Conservation (phyloP, 805 yeast genomes). For the Myxozyma geophila region DNA sequence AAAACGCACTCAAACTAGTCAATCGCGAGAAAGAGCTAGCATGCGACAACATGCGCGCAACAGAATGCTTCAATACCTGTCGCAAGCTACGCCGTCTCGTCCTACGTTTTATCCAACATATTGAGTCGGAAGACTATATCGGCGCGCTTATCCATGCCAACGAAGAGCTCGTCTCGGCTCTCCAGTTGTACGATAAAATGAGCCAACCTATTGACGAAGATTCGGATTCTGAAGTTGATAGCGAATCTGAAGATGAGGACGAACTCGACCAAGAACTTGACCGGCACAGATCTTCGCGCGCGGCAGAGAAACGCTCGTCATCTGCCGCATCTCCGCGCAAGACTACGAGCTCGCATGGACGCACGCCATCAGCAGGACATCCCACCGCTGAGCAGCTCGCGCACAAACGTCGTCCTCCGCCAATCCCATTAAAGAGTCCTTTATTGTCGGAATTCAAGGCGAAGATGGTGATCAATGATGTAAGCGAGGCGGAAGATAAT, state of each 20-base stretch:
- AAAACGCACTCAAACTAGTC: slow-evolving; percentile 57
- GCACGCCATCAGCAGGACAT: slow-evolving; percentile 19
- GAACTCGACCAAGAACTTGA: slow-evolving; percentile 15
- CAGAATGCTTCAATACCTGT: slow-evolving; percentile 73
- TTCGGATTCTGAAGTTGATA: slow-evolving; percentile 50
- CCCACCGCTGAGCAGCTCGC: slow-evolving; percentile 35
- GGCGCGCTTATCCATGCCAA: slow-evolving; percentile 90
- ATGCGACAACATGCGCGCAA: slow-evolving; percentile 63
- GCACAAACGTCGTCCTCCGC: slow-evolving; percentile 38
- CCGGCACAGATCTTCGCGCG: slow-evolving; percentile 1
- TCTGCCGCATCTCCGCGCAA: slow-evolving; percentile 3
- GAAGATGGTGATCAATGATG: slow-evolving; percentile 27
- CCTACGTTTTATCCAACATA: slow-evolving; percentile 78
- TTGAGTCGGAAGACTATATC: slow-evolving; percentile 80
- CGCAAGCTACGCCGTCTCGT: slow-evolving; percentile 76
- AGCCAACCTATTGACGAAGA: slow-evolving; percentile 51
- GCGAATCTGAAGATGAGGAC: slow-evolving; percentile 49
- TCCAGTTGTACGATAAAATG: slow-evolving; percentile 68
- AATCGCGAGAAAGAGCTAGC: slow-evolving; percentile 56
- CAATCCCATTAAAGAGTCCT: slow-evolving; percentile 37
- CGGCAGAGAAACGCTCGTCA: slow-evolving; percentile 7
- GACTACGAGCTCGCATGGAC: not conserved
- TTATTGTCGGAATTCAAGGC: slow-evolving; percentile 31
- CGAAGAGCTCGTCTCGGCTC: slow-evolving; percentile 79
- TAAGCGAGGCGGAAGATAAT: slow-evolving; percentile 41